Evolutionary conservation across 2,329 filamentous ascomycete genomes (phyloP), one percentile per base, ranked within the genome.

Genomic region (Beauveria australis): DNA sequence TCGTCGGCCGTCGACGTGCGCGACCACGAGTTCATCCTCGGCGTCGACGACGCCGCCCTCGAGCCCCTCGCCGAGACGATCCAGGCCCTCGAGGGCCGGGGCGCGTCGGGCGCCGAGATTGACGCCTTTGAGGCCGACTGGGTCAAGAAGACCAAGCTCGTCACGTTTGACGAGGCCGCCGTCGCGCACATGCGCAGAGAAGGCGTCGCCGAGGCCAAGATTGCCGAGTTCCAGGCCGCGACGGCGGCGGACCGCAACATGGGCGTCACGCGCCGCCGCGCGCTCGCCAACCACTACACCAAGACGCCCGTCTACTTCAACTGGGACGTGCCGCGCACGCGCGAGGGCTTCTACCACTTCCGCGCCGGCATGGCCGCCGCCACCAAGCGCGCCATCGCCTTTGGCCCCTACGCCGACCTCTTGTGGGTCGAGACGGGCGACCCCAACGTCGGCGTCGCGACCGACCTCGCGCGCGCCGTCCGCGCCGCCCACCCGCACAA

Each of bases 381-480:
- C 1, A 96, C 91, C 43, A 97, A 97, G 80, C 89, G 94, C 60
- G 92, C 92, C 2, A 87, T 96, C 63, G 91, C 89, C 53, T 97
- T 96, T 69, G 92, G 87, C 0, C 92, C 93, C 0, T 97, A 91
- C 71, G 92, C 94, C 1, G 94, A 99, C 73, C 87, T 99, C 19
- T 82, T 97, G 14, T 99, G 94, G 94, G 90, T 97, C 53, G 94
- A 99, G 78, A 97, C 94, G 0, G 93, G 90, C 53, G 89, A 94
- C 66, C 93, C 94, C 24, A 88, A 86, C 66, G 91, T 97, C 12
- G 74, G 84, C 55, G 89, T 95, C 40, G 91, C 91, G 0, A 79
- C 82, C 3, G 79, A 81, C 55, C 91, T 99, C 56, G 90, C 89
- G 14, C 81, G 83, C 12, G 84, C 91, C 51, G 94, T 99, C 63